These are phyloP conservation scores for Diacronema lutheri DNA, from an alignment of 78 protist species.

Conservation along the genomic window DNA sequence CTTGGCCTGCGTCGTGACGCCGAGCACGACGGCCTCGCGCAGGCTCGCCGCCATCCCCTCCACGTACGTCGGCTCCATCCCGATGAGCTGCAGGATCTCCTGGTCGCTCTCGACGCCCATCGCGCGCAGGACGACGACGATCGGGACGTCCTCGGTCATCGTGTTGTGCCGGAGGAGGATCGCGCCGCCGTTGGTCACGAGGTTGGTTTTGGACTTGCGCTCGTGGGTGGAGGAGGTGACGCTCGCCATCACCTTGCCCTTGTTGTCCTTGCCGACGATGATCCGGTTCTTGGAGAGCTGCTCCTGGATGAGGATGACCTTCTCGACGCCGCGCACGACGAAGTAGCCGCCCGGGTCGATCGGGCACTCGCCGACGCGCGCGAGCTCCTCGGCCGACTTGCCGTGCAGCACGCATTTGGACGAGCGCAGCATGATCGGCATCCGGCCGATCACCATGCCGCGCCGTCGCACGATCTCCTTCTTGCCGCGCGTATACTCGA, in stretches of 20 bases:
- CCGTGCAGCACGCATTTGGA: conserved; percentile 46
- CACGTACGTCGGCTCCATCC: conserved; percentile 60
- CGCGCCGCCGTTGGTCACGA: conserved; percentile 57
- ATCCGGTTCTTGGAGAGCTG: conserved; percentile 95
- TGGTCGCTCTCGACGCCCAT: conserved; percentile 92
- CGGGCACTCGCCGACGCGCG: conserved; percentile 91
- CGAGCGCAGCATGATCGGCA: conserved; percentile 97
- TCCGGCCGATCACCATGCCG: conserved; percentile 83
- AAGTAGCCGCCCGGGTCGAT: conserved; percentile 92
- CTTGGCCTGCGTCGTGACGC: conserved; percentile 65
- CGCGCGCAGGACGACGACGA: conserved; percentile 62
- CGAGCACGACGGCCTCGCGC: conserved; percentile 57
- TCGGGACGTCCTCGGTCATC: conserved; percentile 85
- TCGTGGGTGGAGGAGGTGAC: conserved; percentile 88
- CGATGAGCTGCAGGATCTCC: conserved; percentile 88
- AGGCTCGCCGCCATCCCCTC: conserved; percentile 73
- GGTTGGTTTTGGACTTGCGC: conserved; percentile 70
- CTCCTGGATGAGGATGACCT: conserved; percentile 91
- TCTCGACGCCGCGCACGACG: conserved; percentile 33
- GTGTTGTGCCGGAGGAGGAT: conserved; percentile 88
- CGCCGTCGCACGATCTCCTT: neutral
- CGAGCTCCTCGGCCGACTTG: conserved; percentile 72
- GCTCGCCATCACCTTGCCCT: conserved; percentile 57
- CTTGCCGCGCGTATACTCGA: conserved; percentile 83
- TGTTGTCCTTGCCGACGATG: conserved; percentile 82